A percentile compares a stretch with the other conserved stretches of the same genome.
phyloP scores from a whole-genome alignment of 2,329 filamentous ascomycete genomes.

The Aspergillus tanneri region DNA sequence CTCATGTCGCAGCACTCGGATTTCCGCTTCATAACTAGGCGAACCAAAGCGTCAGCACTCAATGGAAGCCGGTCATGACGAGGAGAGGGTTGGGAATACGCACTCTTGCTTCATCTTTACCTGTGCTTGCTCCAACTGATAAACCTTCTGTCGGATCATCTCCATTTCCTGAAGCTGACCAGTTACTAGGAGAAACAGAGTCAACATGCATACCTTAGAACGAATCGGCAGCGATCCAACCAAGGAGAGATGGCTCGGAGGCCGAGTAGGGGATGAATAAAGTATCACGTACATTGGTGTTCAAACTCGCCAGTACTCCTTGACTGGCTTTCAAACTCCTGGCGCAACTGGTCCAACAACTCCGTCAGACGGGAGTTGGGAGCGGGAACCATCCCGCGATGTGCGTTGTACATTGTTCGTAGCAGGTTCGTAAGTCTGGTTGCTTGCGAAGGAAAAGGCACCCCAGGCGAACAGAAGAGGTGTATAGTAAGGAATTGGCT shows the following conservation, averaged over 20 bases:
- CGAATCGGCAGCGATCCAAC: too few relatives aligned
- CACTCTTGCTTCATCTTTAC: constrained; percentile 89
- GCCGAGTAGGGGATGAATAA: constrained; percentile 3
- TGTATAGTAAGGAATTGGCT: not conserved
- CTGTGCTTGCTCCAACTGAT: constrained; percentile 86
- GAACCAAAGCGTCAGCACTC: constrained; percentile 18
- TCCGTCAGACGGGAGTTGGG: constrained; percentile 78
- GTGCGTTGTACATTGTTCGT: constrained; percentile 74
- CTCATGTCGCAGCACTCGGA: constrained; percentile 80
- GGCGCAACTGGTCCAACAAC: constrained; percentile 84
- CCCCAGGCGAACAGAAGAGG: not conserved
- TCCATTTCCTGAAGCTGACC: constrained; percentile 94
- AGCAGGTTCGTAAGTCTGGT: not conserved
- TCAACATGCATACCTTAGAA: too few relatives aligned
- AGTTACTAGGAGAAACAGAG: constrained; percentile 61
- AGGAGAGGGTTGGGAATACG: constrained; percentile 37
- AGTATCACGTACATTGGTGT: constrained; percentile 74
- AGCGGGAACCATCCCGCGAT: constrained; percentile 75
- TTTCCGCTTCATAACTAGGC: constrained; percentile 86
- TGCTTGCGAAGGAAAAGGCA: not conserved
- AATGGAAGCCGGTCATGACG: constrained; percentile 1
- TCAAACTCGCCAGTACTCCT: constrained; percentile 84
- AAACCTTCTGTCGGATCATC: constrained; percentile 89
- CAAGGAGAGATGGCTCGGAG: not conserved
- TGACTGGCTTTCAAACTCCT: constrained; percentile 84